Evolutionary conservation across 768 basidiomycete genomes (phyloP), one percentile per base, ranked within the genome.

Genomic region (Mycena kentingensis): DNA sequence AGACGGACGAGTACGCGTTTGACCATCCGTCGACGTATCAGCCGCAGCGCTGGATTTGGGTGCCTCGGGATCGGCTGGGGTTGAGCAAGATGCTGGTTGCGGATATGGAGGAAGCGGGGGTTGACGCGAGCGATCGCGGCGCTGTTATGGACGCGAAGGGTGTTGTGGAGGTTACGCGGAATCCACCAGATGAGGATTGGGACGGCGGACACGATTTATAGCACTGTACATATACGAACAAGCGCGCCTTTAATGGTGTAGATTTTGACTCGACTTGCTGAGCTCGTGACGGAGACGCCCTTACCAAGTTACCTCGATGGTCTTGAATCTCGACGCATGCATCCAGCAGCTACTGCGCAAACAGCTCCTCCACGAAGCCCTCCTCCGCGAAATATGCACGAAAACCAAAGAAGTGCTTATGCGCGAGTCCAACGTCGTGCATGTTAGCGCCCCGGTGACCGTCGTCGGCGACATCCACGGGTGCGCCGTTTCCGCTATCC

Each of bases 391-490:
- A 78, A 98, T 99, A 81, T 98, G 97, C 78, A 96, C 97, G 66
- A 98, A 98, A 75, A 97, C 96, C 15, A 99, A 98, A 68, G 97
- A 99, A 68, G 93, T 99, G 0, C 85, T 99, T 51, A 98, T 98
- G 97, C 79, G 93, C 56, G 97, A 99, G 75, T 93, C 90, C 53
- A 99, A 99, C 65, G 97, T 99, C 52, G 94, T 98, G 6, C 97
- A 98, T 65, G 89, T 99, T 60, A 88, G 85, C 57, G 90, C 96
- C 4, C 97, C 97, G 18, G 93, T 98, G 29, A 99, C 97, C 1
- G 97, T 99, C 25, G 97, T 98, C 32, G 97, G 97, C 46, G 97
- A 99, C 69, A 98, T 99, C 43, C 97, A 99, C 68, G 97, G 94
- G 94, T 97, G 74, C 41, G 11, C 11, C 80, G 90, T 75, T 38